Conservation (phyloP, 1,284 basidiomycete species). For the Tilletia setariae region DNA sequence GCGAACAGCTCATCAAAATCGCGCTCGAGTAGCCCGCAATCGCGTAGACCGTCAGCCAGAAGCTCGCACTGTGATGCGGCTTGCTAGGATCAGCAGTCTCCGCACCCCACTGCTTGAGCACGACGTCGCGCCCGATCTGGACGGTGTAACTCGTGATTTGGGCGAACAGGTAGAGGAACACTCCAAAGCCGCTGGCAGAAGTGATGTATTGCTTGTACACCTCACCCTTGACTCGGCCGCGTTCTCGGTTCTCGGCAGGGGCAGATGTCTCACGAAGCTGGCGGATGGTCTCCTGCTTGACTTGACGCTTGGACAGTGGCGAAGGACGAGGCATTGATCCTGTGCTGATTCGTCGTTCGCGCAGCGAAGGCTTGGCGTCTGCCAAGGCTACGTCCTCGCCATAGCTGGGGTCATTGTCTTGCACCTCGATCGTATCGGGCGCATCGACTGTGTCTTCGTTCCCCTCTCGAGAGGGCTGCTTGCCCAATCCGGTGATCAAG, state of each 20-base stretch:
- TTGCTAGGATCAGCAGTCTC: slow-evolving; percentile 34
- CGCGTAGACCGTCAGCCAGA: slow-evolving; percentile 50
- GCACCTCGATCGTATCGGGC: slow-evolving; percentile 8
- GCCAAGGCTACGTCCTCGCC: not conserved
- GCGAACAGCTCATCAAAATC: slow-evolving; percentile 45
- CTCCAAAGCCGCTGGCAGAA: slow-evolving; percentile 38
- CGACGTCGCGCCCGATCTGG: slow-evolving; percentile 45
- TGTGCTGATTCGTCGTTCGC: slow-evolving; percentile 37
- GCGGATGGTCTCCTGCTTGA: slow-evolving; percentile 47
- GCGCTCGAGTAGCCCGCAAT: slow-evolving; percentile 40
- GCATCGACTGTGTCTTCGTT: slow-evolving; percentile 28
- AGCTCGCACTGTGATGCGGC: slow-evolving; percentile 25
- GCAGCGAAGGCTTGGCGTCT: slow-evolving; percentile 29
- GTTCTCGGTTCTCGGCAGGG: slow-evolving; percentile 45
- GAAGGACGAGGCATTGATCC: slow-evolving; percentile 40
- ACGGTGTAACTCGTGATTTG: slow-evolving; percentile 45
- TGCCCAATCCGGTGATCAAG: slow-evolving; percentile 65
- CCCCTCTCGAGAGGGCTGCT: slow-evolving; percentile 52
- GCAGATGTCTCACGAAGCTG: slow-evolving; percentile 46
- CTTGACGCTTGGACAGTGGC: slow-evolving; percentile 35
- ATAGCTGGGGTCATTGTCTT: not conserved
- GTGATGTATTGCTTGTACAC: slow-evolving; percentile 49
- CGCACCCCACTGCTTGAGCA: slow-evolving; percentile 51
- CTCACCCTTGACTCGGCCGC: slow-evolving; percentile 45
- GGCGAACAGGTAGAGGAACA: slow-evolving; percentile 40